Evolutionary conservation across 2,329 filamentous ascomycete species (phyloP).

Genomic region (Paramyrothecium sp.): DNA sequence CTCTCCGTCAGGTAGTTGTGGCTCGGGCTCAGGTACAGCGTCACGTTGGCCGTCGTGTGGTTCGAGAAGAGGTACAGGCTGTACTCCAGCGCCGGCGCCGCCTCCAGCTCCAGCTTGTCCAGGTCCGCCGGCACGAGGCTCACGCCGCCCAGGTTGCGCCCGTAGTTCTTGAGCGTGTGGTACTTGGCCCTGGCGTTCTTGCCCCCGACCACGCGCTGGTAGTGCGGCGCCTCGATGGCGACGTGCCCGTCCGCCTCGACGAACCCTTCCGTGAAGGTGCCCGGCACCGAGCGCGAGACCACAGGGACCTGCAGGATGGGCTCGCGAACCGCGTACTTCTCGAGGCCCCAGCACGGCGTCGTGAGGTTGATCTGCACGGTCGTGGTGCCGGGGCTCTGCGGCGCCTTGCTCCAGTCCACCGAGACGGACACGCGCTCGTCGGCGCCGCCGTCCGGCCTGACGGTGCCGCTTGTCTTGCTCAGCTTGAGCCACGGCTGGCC

Average conservation of each 20-base stretch:
- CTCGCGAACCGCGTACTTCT: conserved; percentile 33
- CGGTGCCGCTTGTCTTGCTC: conserved; percentile 22
- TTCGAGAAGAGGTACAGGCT: conserved; percentile 60
- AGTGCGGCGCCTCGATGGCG: conserved; percentile 54
- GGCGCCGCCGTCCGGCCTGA: conserved; percentile 24
- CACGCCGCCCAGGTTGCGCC: conserved; percentile 57
- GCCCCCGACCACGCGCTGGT: conserved; percentile 37
- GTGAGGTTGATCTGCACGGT: conserved; percentile 53
- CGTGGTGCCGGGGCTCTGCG: conserved; percentile 36
- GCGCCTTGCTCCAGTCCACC: conserved; percentile 34
- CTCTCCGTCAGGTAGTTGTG: conserved; percentile 52
- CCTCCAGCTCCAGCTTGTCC: conserved; percentile 44
- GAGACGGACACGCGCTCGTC: conserved; percentile 28
- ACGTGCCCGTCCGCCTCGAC: conserved; percentile 60
- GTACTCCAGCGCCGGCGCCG: conserved; percentile 58
- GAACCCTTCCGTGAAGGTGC: conserved; percentile 55
- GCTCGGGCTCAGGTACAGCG: conserved; percentile 49
- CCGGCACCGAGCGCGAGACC: conserved; percentile 44
- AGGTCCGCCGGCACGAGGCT: conserved; percentile 53
- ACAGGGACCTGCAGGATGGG: conserved; percentile 55
- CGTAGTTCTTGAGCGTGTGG: conserved; percentile 51
- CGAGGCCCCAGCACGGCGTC: conserved; percentile 41
- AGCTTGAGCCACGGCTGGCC: conserved; percentile 32
- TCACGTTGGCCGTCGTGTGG: conserved; percentile 39
- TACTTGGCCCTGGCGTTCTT: conserved; percentile 39